Conservation (phyloP, 2,329 filamentous ascomycete genomes). For the Talaromyces sp. region DNA sequence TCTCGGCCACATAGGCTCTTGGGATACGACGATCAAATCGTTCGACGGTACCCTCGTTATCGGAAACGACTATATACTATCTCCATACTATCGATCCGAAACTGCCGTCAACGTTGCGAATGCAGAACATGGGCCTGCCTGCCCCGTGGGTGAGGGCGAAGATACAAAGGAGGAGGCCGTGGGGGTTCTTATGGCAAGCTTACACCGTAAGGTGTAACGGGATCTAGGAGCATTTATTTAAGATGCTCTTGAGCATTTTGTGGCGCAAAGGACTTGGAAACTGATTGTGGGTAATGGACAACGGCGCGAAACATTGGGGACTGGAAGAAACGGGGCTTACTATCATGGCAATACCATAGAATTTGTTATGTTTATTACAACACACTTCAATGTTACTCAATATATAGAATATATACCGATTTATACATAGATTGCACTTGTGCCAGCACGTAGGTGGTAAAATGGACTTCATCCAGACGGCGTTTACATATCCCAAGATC, state of each 20-base stretch:
- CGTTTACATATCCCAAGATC: too few species aligned
- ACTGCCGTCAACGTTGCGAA: not conserved
- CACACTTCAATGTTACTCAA: too few species aligned
- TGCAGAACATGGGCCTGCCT: not conserved
- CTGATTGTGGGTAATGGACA: not conserved
- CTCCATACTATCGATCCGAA: not conserved
- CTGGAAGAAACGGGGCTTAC: too few species aligned
- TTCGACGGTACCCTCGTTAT: not conserved
- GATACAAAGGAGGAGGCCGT: not conserved
- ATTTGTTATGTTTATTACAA: too few species aligned
- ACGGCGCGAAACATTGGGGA: not conserved
- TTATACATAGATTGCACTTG: too few species aligned
- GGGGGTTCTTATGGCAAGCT: not conserved
- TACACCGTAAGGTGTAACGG: not conserved
- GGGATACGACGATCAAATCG: not conserved
- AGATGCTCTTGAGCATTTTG: not conserved
- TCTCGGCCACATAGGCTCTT: not conserved
- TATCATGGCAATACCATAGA: too few species aligned
- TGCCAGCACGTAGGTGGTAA: too few species aligned
- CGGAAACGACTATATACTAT: not conserved
- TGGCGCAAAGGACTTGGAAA: not conserved
- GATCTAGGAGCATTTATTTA: not conserved
- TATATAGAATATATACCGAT: too few species aligned
- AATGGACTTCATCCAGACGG: too few species aligned
- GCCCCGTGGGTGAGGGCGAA: not conserved